Evolutionary conservation across 345 rosid genomes (phyloP), one percentile per base, ranked within the genome.

Genomic region (Citrus maxima): DNA sequence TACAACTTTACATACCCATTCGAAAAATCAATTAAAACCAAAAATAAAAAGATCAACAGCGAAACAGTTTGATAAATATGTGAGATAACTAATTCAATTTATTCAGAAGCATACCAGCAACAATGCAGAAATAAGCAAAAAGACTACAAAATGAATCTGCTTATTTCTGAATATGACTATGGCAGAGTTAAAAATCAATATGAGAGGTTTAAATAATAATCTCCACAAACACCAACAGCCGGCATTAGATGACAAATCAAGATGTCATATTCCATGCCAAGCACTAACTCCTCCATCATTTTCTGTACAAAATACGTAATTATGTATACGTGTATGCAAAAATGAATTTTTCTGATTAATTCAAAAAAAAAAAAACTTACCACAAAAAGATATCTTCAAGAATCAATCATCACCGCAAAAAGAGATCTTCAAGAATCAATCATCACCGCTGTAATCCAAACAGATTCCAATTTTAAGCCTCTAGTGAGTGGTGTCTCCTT

Each of bases 231-330:
- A 75, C 85, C 80, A 76, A 80, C 67, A 49, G 75, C 78, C n/a
- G 16, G 66, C 65, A 65, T 55, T 80, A 70, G 24, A 75, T 42
- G 76, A 84, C 78, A 79, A 34, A 68, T 42, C 56, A 85, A 76
- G 84, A 79, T 72, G 82, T 78, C 83, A 68, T 2, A 61, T 32
- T 65, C 78, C 51, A 62, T 72, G 80, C 80, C 82, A 82, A 81
- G 40, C 22, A 13, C 25, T 75, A 64, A 54, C 69, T 14, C 30
- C 63, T 24, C 65, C 34, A 13, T 75, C 46, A 9, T 16, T 62
- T 62, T 10, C 28, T n/a, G 10, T 8, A 3, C 4, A 19, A 27
- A 34, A 14, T 22, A 10, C 46, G 51, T 42, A 14, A 51, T 14
- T 21, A 4, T 38, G 22, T 62, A 21, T 63, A 58, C 70, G 35